These are phyloP conservation scores for Lactuca sativa DNA, from an alignment of 129 eudicot genomes.

Conservation along the genomic window DNA sequence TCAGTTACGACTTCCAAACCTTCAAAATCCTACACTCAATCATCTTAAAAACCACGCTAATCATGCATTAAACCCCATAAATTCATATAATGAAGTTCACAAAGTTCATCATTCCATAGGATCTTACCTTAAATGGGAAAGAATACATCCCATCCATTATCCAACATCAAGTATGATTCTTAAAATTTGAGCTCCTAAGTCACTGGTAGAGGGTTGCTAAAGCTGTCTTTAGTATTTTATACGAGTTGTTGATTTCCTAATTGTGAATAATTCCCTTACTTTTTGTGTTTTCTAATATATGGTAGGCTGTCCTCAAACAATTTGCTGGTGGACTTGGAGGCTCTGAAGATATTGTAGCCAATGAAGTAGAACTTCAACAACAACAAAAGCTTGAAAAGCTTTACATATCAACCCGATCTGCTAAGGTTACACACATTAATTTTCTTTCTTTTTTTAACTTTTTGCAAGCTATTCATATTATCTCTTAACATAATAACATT, in stretches of 20 bases:
- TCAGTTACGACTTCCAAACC: no score
- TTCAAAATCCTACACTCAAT: no score
- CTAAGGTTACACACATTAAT: conserved; percentile 54
- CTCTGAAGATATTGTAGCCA: conserved; percentile 51
- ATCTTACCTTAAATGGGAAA: no score
- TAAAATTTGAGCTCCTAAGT: no score
- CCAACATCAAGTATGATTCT: no score
- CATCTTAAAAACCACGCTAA: no score
- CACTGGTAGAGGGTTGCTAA: no score
- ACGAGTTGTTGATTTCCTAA: background rate
- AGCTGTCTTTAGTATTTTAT: no score
- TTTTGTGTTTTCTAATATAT: conserved; percentile 19
- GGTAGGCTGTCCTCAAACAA: conserved; percentile 82
- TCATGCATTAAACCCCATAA: no score
- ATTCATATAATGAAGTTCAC: no score
- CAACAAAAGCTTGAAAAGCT: conserved; percentile 88
- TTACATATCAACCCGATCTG: conserved; percentile 85
- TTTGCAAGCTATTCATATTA: background rate
- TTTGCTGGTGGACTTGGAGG: conserved; percentile 77
- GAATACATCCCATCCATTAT: no score
- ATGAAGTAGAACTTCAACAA: conserved; percentile 72
- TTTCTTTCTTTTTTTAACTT: conserved; percentile 5
- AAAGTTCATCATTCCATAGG: no score
- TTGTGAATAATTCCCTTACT: background rate
- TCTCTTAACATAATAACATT: background rate